Evolutionary conservation across 345 rosid genomes (phyloP).

Genomic region (Bruguiera parviflora): DNA sequence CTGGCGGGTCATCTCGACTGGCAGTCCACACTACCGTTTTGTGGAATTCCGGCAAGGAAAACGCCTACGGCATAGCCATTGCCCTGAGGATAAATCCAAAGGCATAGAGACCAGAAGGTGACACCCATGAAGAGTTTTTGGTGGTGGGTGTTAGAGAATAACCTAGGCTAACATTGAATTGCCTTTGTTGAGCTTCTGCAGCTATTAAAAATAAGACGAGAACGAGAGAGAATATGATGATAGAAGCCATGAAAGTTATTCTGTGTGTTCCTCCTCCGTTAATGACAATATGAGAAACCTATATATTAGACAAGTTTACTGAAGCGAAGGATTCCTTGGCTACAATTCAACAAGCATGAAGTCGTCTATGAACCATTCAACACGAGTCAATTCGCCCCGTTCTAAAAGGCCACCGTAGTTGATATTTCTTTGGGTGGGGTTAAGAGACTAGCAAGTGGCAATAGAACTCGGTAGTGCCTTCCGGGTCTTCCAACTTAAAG

Average conservation of each 20-base stretch:
- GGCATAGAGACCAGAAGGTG: constrained; percentile 33
- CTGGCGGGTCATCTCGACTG: constrained; percentile 11
- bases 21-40: constrained; percentile 21
- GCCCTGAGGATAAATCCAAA: constrained; percentile 31
- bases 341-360: too few relatives aligned
- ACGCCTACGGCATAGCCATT: constrained; percentile 26
- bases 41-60: constrained; percentile 21
- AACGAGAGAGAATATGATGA: background rate
- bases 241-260: background rate
- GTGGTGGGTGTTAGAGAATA: constrained; percentile 26
- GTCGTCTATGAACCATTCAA: too few relatives aligned
- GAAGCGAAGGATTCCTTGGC: too few relatives aligned
- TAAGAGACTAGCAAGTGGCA: too few relatives aligned
- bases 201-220: background rate
- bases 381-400: too few relatives aligned
- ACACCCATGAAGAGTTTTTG: constrained; percentile 22
- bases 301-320: too few relatives aligned
- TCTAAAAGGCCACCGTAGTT: too few relatives aligned
- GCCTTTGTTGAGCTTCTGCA: constrained; percentile 17
- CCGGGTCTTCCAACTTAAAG: too few relatives aligned
- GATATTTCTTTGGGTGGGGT: too few relatives aligned
- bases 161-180: constrained; percentile 14
- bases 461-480: too few relatives aligned
- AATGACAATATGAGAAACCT: background rate
- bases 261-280: background rate